Base-by-base conservation (phyloP, 2,329 filamentous ascomycete genomes). In the Paracoccidioides brasiliensis region DNA sequence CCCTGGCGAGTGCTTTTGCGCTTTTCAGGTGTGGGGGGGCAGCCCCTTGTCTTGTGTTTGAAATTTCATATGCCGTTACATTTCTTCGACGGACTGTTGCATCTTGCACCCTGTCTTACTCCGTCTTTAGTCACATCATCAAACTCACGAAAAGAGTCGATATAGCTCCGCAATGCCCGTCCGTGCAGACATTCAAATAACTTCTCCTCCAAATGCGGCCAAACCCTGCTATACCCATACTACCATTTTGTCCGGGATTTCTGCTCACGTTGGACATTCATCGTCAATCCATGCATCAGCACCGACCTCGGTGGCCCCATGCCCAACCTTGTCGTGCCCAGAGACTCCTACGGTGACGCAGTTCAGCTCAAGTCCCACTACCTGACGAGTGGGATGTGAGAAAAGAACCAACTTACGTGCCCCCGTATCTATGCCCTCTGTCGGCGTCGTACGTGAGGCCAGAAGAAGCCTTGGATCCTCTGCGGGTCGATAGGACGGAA, bases 171-270 rank as follows among this genome's bases (percentile, higher is more conserved):
- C 55, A 22, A 33, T 54, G 5, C 46, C 53, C 45, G 54, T 45
- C 46, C 43, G 42, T 4, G 48, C 52, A 22, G 30, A 44, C 14
- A 33, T 48, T n/a, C 22, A 45, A 49, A 15, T 55, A 41, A 55
- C 57, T 14, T 28, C 44, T 12, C 43, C 46, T n/a, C 30, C n/a
- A 10, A 37, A 14, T 30, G 46, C n/a, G 37, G 41, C 14, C 42
- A 42, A 53, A 14, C 8, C 33, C 44, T 61, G 58, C 56, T 60
- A 60, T 49, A 60, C 56, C 7, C 54, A 57, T 45, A 60, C 58
- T 50, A 58, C 56, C 9, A 44, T 41, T 32, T 53, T 38, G 46
- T 56, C 30, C 56, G 57, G 43, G 49, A 30, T 12, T 44, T 41
- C 32, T 60, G 58, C 48, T 33, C 48, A 33, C 38, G 33, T n/a